These are phyloP conservation scores for Clitocybe nebularis DNA, from an alignment of 1,284 basidiomycete species.

Conservation along the genomic window DNA sequence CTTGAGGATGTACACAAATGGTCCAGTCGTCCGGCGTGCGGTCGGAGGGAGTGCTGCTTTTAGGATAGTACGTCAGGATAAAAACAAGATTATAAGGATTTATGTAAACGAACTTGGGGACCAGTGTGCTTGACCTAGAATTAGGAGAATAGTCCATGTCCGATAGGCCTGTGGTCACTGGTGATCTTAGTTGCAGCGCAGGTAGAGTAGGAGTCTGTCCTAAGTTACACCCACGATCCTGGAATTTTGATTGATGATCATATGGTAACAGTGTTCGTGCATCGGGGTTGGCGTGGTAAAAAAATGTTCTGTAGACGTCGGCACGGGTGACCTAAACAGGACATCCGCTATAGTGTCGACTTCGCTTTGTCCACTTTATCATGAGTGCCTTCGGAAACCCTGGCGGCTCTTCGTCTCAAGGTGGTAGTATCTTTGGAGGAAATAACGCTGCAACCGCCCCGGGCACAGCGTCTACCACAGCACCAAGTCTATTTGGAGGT, in stretches of 20 bases:
- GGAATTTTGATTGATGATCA: not conserved
- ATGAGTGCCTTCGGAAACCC: conserved; percentile 20
- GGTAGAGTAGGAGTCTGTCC: not conserved
- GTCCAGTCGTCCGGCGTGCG: conserved; percentile 25
- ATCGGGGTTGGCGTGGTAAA: too few relatives aligned
- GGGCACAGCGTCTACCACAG: conserved; percentile 11
- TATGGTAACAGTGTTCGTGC: too few relatives aligned
- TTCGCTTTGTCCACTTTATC: not conserved
- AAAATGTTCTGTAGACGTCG: too few relatives aligned
- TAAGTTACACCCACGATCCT: not conserved
- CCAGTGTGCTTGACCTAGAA: conserved; percentile 12
- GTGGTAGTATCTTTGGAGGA: conserved; percentile 20
- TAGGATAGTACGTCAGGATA: not conserved
- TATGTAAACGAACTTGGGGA: conserved; percentile 8
- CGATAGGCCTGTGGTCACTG: not conserved
- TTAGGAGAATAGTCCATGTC: too few relatives aligned
- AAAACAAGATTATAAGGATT: not conserved
- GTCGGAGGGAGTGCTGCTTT: conserved; percentile 8
- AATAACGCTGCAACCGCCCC: conserved; percentile 14
- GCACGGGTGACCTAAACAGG: not conserved
- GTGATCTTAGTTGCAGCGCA: not conserved
- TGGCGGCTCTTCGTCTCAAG: conserved; percentile 8
- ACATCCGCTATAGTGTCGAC: not conserved
- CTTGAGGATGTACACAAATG: conserved; percentile 31
- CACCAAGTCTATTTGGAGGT: conserved; percentile 17